Base-by-base conservation (phyloP, 2,329 filamentous ascomycete species). In the Thyridium curvatum region DNA sequence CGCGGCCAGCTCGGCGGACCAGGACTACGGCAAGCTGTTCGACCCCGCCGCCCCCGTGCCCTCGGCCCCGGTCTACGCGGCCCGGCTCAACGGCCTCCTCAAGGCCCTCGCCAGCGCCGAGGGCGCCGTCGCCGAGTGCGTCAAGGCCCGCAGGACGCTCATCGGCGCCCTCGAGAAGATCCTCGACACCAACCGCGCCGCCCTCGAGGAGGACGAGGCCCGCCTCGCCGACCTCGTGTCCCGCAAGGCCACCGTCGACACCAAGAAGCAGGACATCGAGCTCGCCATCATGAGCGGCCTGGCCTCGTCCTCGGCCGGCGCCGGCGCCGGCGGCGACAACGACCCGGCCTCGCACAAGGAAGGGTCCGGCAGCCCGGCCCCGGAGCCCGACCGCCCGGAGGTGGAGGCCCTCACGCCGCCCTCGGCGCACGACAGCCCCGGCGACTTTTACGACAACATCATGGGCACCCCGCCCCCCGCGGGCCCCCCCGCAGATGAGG, bases 61-160 rank as follows among this genome's bases (percentile, higher is more conserved):
- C 0, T 84, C 88, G 0, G 83, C 90, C 1, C 90, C 93, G 1
- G 90, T 98, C 15, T 87, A 94, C 55, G 93, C 93, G 2, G 91
- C 91, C 12, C 84, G 88, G 18, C 76, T 98, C 8, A 90, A 86
- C 47, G 85, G 87, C 3, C 72, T 98, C n/a, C 74, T 97, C 39
- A 96, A 93, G 66, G 85, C 82, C 7, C 74, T 98, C 14, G 87
- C 88, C 15, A 86, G 79, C 46, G 93, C 93, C 4, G 90, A 98
- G 61, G 86, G 80, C 39, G 89, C 91, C 1, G 85, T 97, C 2
- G 82, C 86, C 3, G 88, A 95, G 52, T 87, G 85, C 49, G 87
- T 98, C 56, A 90, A 91, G 56, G 87, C 89, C 3, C 82, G 93
- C 12, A 77, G 79, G 47, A 76, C 79, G 9, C 72, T 98, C 18